Base-by-base conservation (phyloP, 495 filamentous ascomycete species). In the Aspergillus campestris region DNA sequence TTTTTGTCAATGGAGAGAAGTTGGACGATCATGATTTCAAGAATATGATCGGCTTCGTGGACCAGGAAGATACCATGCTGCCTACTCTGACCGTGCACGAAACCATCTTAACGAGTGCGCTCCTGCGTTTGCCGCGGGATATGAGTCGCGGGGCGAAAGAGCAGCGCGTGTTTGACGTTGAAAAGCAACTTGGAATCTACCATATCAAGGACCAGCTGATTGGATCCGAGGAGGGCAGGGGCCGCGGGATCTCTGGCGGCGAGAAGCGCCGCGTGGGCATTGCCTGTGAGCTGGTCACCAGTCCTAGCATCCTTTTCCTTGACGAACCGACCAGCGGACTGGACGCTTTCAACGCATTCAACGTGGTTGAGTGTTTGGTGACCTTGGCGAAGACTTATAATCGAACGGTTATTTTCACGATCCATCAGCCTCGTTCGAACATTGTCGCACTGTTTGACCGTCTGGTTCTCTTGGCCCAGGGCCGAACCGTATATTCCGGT, bases 391-490 rank as follows among this genome's bases (percentile, higher is more conserved):
- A 92, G 71, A 91, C 82, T 28, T 97, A 96, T 70, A 90, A 94
- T 59, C 78, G 92, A 38, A 98, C 92, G 1, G 87, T 98, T 47
- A 85, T 98, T 45, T 96, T 98, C 71, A 98, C 92, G 5, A 98
- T 98, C 50, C 92, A 98, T 64, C 92, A 98, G 52, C 92, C 92
- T n/a, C 78, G 94, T 47, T 97, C 92, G n/a, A 98, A 98, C 56
- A 98, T 98, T 53, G 92, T 97, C 28, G 92, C 92, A n/a, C 75
- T 98, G 29, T 98, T 98, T 56, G 94, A 98, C 60, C 81, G 91
- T 44, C 74, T 98, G 12, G 79, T 98, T 49, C 80, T 98, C 12
- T 72, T 98, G 31, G 92, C 92, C 7, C 81, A 86, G 52, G 92
- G 92, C 31, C 86, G 81, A 54, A 84, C 86, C 3, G 91, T 98